Evolutionary conservation across 2,329 filamentous ascomycete species (phyloP).

Genomic region (Trichoderma simmonsii): DNA sequence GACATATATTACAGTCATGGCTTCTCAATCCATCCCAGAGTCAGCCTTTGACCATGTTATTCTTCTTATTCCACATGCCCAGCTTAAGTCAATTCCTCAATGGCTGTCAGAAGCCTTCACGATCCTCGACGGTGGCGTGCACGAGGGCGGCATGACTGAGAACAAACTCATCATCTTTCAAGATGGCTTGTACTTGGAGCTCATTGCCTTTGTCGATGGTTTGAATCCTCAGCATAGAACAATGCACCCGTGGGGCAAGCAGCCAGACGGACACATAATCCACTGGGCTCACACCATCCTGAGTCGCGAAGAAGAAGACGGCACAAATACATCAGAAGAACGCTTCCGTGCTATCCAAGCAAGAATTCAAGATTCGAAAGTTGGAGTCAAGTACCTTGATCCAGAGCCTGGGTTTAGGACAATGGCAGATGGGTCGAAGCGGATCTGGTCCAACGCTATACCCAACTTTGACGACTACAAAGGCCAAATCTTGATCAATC

Average conservation of each 20-base stretch:
- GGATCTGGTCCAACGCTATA: slow-evolving; percentile 2
- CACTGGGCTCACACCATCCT: slow-evolving; percentile 9
- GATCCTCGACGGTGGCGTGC: slow-evolving; percentile 4
- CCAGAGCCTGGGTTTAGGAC: not conserved
- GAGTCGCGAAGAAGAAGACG: not conserved
- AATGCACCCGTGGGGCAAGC: slow-evolving; percentile 5
- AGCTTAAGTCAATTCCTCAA: not conserved
- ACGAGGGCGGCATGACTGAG: slow-evolving; percentile 4
- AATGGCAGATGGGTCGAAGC: slow-evolving; percentile 2
- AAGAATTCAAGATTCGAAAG: not conserved
- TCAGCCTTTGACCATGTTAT: slow-evolving; percentile 6
- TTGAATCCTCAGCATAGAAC: not conserved
- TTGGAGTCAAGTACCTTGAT: not conserved
- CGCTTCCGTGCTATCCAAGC: not conserved
- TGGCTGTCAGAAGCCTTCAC: slow-evolving; percentile 3
- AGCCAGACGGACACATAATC: not conserved
- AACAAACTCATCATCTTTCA: not conserved
- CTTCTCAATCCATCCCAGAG: not conserved
- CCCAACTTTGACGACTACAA: not conserved
- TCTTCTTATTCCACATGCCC: not conserved
- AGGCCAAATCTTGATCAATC: not conserved
- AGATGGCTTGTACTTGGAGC: not conserved
- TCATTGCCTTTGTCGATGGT: not conserved
- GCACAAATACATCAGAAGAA: not conserved
- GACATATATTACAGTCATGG: not conserved